Conservation (phyloP, 2,329 filamentous ascomycete genomes). For the Colletotrichum cereale region DNA sequence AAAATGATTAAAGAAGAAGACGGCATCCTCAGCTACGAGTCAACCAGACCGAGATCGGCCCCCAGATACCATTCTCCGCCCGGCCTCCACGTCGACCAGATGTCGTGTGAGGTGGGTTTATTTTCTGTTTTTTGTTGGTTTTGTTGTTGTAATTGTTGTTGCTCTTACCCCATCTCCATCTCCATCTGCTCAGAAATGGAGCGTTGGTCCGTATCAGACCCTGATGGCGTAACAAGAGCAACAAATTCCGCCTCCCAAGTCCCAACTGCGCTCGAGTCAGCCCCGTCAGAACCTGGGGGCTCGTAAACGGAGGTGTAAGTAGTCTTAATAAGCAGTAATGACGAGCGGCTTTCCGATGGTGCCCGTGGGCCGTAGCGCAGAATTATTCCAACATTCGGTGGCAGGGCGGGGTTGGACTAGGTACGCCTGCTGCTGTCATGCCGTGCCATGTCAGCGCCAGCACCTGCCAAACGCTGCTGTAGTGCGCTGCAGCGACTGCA, state of each 20-base stretch:
- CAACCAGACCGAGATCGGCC: background rate
- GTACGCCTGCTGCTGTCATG: background rate
- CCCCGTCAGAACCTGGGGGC: slow-evolving; percentile 23
- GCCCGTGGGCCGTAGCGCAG: background rate
- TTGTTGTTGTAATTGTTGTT: no score
- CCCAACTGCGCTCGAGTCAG: slow-evolving; percentile 18
- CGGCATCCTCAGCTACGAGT: background rate
- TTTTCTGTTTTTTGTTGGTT: background rate
- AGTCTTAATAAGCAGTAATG: slow-evolving; percentile 20
- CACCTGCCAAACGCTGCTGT: slow-evolving; percentile 14
- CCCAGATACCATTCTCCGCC: background rate
- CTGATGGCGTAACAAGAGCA: slow-evolving; percentile 31
- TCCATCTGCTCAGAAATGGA: slow-evolving; percentile 27
- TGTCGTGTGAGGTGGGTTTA: slow-evolving; percentile 11
- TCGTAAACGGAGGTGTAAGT: slow-evolving; percentile 10
- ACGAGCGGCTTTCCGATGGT: slow-evolving; percentile 6
- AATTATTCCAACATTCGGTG: background rate
- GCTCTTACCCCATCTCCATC: background rate
- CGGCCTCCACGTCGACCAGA: background rate
- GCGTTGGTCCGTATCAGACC: background rate
- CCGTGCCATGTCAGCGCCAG: background rate
- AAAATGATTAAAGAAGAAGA: slow-evolving; percentile 9
- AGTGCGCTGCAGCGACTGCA: background rate
- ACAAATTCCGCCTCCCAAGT: slow-evolving; percentile 16
- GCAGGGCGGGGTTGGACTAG: slow-evolving; percentile 5